phyloP scores from a whole-genome alignment of 2,329 filamentous ascomycete species.

The Fusarium sp. region DNA sequence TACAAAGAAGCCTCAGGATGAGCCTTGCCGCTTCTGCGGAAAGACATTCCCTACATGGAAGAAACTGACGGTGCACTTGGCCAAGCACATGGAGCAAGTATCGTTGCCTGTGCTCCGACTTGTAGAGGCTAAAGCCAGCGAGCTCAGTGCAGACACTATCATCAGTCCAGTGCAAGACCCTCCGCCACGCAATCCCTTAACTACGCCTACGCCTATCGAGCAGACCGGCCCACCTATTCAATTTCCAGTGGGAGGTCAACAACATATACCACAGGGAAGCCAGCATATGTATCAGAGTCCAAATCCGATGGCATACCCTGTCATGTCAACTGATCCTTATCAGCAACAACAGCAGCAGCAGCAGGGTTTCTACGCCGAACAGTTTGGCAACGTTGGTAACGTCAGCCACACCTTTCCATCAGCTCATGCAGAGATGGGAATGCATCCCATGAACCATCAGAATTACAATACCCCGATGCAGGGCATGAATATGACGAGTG shows the following conservation, averaged over 20 bases:
- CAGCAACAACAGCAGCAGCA: constrained; percentile 23
- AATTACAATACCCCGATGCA: constrained; percentile 43
- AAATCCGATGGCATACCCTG: constrained; percentile 43
- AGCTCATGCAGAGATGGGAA: constrained; percentile 39
- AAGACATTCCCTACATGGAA: constrained; percentile 87
- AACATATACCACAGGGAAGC: constrained; percentile 30
- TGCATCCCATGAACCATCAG: constrained; percentile 43
- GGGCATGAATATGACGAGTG: constrained; percentile 40
- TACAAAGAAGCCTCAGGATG: constrained; percentile 71
- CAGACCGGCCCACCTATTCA: constrained; percentile 37
- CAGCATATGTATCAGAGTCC: constrained; percentile 39
- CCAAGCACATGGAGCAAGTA: constrained; percentile 94
- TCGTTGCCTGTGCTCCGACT: constrained; percentile 80
- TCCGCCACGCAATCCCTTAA: constrained; percentile 48
- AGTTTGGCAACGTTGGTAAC: constrained; percentile 45
- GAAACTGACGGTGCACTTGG: constrained; percentile 91
- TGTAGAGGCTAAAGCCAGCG: constrained; percentile 59
- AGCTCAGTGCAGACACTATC: constrained; percentile 69
- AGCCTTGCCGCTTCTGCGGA: constrained; percentile 89
- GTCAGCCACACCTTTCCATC: constrained; percentile 46
- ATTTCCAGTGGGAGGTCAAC: constrained; percentile 37
- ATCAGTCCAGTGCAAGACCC: constrained; percentile 74
- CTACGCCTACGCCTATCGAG: constrained; percentile 44
- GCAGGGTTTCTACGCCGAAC: constrained; percentile 41
- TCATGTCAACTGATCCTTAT: constrained; percentile 44